Base-by-base conservation (phyloP, 164 flowering plant species). In the Echeveria elegans region DNA sequence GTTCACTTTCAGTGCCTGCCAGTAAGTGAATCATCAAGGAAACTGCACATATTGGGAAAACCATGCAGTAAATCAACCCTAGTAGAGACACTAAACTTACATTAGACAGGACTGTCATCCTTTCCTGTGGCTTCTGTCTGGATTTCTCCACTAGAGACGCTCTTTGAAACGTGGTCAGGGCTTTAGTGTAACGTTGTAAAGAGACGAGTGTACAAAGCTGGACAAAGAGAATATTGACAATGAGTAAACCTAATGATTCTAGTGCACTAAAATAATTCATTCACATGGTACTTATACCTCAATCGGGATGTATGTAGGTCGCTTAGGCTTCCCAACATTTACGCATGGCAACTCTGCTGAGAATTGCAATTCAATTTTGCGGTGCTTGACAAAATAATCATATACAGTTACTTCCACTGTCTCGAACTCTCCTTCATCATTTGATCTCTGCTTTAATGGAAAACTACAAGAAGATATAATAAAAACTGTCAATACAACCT, bases 81-180 rank as follows among this genome's bases (percentile, higher is more conserved):
- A 29, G 29, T 12, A 26, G 37, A 36, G 6, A 12, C 21, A 60
- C 31, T 58, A 52, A 23, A 72, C 92, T 31, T 70, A 95, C 99
- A 71, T 86, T 76, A 26, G 79, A 58, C 65, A 95, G 73, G 34
- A 73, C 80, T 19, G 36, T 67, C 91, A 89, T 92, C 69, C 97
- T 76, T 58, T 95, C 99, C 24, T 80, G 82, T 0, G 99, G 99
- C 76, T 92, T 95, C 38, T 92, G 99, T 32, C 99, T 80, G 12
- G 97, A 92, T 72, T 82, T 95, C 70, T 92, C 97, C 18, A 95
- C 99, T 1, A 95, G 79, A 0, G 97, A 79, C 37, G 99, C 73
- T 69, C 97, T 79, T 67, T 91, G 99, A 21, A 78, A 69, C 19
- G 79, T 81, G 2, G 86, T 68, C 11, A 95, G 73, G 0, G 99